A percentile compares a stretch with the other conserved stretches of the same genome.
Conservation (phyloP, 73 alveolate species). For the Paramecium bursaria region DNA sequence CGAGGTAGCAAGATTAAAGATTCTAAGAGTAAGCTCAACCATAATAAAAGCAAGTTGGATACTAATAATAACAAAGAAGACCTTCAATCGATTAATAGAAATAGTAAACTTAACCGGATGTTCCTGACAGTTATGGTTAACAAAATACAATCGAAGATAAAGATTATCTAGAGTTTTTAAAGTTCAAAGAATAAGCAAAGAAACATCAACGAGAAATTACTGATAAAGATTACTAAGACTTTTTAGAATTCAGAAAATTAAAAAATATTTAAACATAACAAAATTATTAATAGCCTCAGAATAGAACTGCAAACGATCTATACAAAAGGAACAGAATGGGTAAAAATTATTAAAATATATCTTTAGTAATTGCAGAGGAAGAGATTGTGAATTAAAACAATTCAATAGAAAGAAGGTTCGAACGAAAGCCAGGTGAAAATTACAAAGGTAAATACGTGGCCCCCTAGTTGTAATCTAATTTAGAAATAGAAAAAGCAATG, state of each 20-base stretch:
- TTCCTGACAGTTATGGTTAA: neutral
- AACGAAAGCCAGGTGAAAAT: constrained; percentile 44
- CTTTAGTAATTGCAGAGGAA: neutral
- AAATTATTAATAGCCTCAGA: neutral
- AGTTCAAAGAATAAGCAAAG: constrained; percentile 21
- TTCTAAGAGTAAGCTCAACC: no score
- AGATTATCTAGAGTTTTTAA: constrained; percentile 23
- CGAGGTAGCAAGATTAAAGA: no score
- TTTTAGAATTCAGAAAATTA: constrained; percentile 23
- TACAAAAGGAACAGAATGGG: constrained; percentile 16
- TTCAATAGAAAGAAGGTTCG: constrained; percentile 17
- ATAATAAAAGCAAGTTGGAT: no score
- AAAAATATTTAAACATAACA: constrained; percentile 10
- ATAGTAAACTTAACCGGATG: neutral
- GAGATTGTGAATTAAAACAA: constrained; percentile 31
- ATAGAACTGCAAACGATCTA: constrained; percentile 2
- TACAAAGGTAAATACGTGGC: constrained; percentile 30
- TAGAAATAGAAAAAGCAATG: constrained; percentile 53
- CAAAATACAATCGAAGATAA: neutral
- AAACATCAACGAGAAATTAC: neutral
- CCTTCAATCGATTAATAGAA: neutral
- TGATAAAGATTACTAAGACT: constrained; percentile 40
- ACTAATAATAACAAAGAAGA: no score
- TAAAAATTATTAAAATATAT: neutral
- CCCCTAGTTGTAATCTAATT: neutral